Base-by-base conservation (phyloP, 495 filamentous ascomycete species). In the Bombardia bombarda region DNA sequence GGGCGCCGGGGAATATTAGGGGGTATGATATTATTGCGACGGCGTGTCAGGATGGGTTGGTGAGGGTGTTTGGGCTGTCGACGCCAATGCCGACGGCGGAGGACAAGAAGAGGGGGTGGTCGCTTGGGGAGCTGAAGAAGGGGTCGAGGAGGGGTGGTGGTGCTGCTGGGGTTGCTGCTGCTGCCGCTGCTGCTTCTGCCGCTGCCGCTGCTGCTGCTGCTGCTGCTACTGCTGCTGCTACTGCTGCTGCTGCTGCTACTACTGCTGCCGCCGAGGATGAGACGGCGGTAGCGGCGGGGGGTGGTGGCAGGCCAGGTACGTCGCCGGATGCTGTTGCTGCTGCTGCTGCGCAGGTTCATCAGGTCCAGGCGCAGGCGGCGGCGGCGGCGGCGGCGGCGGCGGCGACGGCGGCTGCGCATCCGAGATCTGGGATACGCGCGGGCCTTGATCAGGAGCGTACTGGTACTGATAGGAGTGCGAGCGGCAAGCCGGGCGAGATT, bases 1-100 rank as follows among this genome's bases (percentile, higher is more conserved):
- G 92, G 92, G 89, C 92, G 7, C 84, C 84, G 39, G 87, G 87
- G 13, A 88, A 87, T 51, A 82, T 86, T 30, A 63, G 89, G 23
- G 89, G 89, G 1, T 88, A 83, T 54, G 90, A 99, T 57, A 70
- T 95, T 40, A 74, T 97, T 50, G 93, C 92, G 5, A 93, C 90
- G 23, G 90, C 87, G 1, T 87, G 86, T 55, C 89, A 90, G 58
- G 92, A 99, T 57, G 90, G 92, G 3, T 79, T 78, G 46, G 74
- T 97, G 34, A 76, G 93, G 19, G 80, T 97, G 4, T 95, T 89
- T 51, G 76, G 88, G 55, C 65, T 99, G 0, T 75, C 78, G 25
- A 84, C 86, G 7, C 73, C 78, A 8, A 25, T 13, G 38, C 12
- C n/a, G 34, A 32, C 12, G 34, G 32, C 3, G 32, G 14, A 34